Percentiles rank a stretch among this genome's conserved stretches.
Conservation (phyloP, 169 alveolate species). For the Cyclospora cayetanensis region DNA sequence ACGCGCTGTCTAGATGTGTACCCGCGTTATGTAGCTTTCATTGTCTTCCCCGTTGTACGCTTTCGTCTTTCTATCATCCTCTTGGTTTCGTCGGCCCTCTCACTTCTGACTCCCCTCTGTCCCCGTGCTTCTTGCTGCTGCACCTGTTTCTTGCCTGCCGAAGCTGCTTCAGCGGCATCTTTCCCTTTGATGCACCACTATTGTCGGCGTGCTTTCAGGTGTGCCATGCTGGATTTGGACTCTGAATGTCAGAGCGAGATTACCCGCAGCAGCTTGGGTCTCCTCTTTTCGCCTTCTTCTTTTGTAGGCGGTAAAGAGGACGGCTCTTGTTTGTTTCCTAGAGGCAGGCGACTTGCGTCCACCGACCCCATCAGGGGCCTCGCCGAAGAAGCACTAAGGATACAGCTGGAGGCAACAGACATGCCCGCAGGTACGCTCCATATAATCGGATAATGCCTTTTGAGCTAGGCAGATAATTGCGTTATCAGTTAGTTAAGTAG, state of each 20-base stretch:
- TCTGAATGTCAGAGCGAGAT: not conserved
- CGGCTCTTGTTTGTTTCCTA: conserved; percentile 16
- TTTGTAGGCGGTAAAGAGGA: conserved; percentile 25
- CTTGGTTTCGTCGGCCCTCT: no score
- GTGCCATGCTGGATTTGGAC: conserved; percentile 61
- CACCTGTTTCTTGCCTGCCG: not conserved
- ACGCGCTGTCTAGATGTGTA: not conserved
- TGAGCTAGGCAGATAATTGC: not conserved
- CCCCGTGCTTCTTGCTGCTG: not conserved
- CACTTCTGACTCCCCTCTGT: not conserved
- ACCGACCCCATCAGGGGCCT: not conserved
- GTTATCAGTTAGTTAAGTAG: not conserved
- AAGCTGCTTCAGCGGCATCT: not conserved
- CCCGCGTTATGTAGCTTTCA: not conserved
- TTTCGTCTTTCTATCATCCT: not conserved
- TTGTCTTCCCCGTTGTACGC: not conserved
- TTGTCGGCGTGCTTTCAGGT: not conserved
- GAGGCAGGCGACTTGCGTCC: conserved; percentile 21
- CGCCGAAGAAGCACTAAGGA: conserved; percentile 1
- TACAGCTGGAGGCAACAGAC: conserved; percentile 46
- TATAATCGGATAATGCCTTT: not conserved
- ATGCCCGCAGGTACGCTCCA: conserved; percentile 1
- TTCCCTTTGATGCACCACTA: not conserved
- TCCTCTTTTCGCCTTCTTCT: not conserved
- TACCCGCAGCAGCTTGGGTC: not conserved